These are phyloP conservation scores for Chalciporus piperatus DNA, from an alignment of 768 basidiomycete genomes.

Conservation along the genomic window DNA sequence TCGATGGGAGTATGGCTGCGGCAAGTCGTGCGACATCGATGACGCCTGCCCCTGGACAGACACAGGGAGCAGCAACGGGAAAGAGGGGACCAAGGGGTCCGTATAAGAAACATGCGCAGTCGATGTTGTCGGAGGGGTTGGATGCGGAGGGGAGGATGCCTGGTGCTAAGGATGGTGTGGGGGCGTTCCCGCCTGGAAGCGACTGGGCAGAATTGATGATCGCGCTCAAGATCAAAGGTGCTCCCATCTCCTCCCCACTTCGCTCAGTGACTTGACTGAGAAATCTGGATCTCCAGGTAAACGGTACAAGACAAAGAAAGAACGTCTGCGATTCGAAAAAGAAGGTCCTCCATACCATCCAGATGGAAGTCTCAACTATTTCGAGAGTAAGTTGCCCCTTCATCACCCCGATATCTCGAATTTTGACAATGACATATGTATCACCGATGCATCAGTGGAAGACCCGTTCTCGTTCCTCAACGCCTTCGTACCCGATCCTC, in stretches of 20 bases:
- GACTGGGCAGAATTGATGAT: constrained; percentile 75
- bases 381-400: constrained; percentile 49
- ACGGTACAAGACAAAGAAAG: constrained; percentile 78
- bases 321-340: constrained; percentile 71
- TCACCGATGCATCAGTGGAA: constrained; percentile 52
- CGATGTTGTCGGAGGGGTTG: constrained; percentile 42
- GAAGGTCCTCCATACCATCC: constrained; percentile 65
- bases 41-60: constrained; percentile 32
- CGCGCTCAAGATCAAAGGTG: constrained; percentile 73
- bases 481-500: constrained; percentile 57
- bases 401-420: neutral
- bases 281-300: constrained; percentile 47
- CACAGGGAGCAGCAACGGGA: constrained; percentile 1
- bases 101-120: constrained; percentile 49
- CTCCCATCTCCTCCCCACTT: neutral
- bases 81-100: constrained; percentile 51
- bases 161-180: constrained; percentile 74
- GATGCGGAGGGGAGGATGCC: constrained; percentile 73
- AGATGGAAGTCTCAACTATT: constrained; percentile 81
- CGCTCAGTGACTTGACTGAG: neutral
- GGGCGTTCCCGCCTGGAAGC: constrained; percentile 66
- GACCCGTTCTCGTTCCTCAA: constrained; percentile 73
- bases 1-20: constrained; percentile 41
- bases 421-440: neutral
- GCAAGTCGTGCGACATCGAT: constrained; percentile 47